phyloP scores from a whole-genome alignment of 495 filamentous ascomycete genomes.

The Cairneyella variabilis region DNA sequence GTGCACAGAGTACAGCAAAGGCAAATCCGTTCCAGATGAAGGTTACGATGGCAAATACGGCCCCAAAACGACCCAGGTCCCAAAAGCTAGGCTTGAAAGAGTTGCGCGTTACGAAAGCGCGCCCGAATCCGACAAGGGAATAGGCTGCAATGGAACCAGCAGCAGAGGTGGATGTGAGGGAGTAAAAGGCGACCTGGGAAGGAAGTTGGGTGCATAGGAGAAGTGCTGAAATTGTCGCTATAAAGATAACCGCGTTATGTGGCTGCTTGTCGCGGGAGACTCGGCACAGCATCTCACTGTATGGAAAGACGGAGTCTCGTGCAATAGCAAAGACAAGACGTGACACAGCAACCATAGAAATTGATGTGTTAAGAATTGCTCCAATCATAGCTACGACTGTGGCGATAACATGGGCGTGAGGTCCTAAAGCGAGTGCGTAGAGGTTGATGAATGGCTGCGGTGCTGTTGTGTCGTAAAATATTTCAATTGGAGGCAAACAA shows the following conservation, averaged over 20 bases:
- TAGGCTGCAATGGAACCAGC: conserved; percentile 37
- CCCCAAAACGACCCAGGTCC: conserved; percentile 32
- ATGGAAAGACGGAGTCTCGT: conserved; percentile 36
- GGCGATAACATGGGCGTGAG: conserved; percentile 33
- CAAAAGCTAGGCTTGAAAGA: conserved; percentile 23
- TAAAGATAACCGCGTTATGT: conserved; percentile 36
- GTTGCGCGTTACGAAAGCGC: conserved; percentile 28
- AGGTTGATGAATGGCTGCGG: conserved; percentile 39
- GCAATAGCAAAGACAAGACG: conserved; percentile 38
- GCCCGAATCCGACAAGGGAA: conserved; percentile 33
- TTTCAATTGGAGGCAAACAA: conserved; percentile 29
- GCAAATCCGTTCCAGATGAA: conserved; percentile 37
- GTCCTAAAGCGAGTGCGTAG: conserved; percentile 34
- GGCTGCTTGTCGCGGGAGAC: conserved; percentile 36
- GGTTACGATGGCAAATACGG: conserved; percentile 30
- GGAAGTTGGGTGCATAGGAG: conserved; percentile 35
- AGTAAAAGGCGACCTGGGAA: conserved; percentile 34
- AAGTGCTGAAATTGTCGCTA: conserved; percentile 30
- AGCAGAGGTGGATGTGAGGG: conserved; percentile 33
- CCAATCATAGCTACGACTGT: conserved; percentile 35
- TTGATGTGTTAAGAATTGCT: conserved; percentile 35
- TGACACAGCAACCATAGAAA: conserved; percentile 36
- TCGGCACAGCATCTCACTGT: conserved; percentile 29
- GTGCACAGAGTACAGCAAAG: conserved; percentile 34
- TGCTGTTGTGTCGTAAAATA: conserved; percentile 18